These are phyloP conservation scores for Ceratocystis variospora DNA, from an alignment of 2,329 filamentous ascomycete species.

Conservation along the genomic window DNA sequence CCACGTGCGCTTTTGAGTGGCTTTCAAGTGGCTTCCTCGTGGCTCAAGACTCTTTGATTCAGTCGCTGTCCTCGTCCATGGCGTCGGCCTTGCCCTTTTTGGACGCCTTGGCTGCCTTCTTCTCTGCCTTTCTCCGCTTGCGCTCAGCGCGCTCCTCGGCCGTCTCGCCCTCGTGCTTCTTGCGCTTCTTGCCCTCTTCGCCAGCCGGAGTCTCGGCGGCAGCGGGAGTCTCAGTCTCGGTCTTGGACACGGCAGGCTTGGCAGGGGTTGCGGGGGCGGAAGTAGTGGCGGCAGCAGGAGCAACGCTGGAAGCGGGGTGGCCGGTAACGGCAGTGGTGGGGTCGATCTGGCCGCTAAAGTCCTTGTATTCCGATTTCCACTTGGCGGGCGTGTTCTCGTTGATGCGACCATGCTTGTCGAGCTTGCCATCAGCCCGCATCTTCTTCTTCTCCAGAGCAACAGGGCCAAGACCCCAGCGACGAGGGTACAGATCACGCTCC, in stretches of 20 bases:
- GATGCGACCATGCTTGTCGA: conserved; percentile 89
- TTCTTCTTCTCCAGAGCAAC: conserved; percentile 98
- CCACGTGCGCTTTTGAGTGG: not conserved
- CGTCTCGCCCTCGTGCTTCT: conserved; percentile 70
- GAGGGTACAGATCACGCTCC: conserved; percentile 95
- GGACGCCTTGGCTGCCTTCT: conserved; percentile 43
- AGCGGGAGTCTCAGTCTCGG: conserved; percentile 28
- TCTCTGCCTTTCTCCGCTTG: conserved; percentile 46
- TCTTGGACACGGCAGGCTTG: conserved; percentile 23
- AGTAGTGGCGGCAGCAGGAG: conserved; percentile 27
- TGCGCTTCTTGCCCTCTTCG: conserved; percentile 53
- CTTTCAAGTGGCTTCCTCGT: not conserved
- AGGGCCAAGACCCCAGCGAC: conserved; percentile 90
- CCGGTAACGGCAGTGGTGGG: conserved; percentile 35
- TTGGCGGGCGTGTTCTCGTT: conserved; percentile 89
- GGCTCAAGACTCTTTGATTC: conserved; percentile 20
- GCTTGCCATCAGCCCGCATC: conserved; percentile 93
- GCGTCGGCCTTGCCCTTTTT: conserved; percentile 39
- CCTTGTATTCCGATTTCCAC: conserved; percentile 88
- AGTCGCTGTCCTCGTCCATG: conserved; percentile 41
- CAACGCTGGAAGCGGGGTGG: conserved; percentile 32
- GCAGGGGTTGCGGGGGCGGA: conserved; percentile 25
- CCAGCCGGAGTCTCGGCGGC: conserved; percentile 32
- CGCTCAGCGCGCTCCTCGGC: conserved; percentile 52
- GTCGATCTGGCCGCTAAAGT: conserved; percentile 48